Conservation (phyloP, 2,329 filamentous ascomycete genomes). For the Trichoderma asperellum region DNA sequence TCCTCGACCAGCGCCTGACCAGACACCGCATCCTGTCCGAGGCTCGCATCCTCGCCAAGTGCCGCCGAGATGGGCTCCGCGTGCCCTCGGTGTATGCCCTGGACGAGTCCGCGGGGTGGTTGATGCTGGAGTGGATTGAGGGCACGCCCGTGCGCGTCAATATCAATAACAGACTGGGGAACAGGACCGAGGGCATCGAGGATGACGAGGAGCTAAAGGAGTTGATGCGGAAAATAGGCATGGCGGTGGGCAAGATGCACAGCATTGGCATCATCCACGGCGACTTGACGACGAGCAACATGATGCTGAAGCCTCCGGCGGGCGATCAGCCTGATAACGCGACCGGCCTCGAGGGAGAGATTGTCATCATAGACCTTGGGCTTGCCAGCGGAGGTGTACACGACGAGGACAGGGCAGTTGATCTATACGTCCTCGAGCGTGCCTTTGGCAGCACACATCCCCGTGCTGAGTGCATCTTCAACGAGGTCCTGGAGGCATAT, state of each 20-base stretch:
- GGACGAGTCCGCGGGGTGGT: conserved; percentile 68
- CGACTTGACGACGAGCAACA: conserved; percentile 94
- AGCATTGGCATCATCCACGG: conserved; percentile 87
- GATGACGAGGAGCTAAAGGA: conserved; percentile 57
- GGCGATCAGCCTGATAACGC: conserved; percentile 34
- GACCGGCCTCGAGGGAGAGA: conserved; percentile 64
- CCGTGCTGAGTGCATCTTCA: conserved; percentile 75
- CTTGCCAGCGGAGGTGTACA: conserved; percentile 78
- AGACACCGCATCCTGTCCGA: conserved; percentile 86
- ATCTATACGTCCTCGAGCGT: conserved; percentile 92
- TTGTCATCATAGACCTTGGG: conserved; percentile 94
- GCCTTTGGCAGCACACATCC: conserved; percentile 96
- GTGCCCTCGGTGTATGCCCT: conserved; percentile 81
- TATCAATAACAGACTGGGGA: conserved; percentile 70
- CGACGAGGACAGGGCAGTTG: conserved; percentile 93
- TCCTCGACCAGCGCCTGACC: conserved; percentile 84
- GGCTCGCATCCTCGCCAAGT: conserved; percentile 80
- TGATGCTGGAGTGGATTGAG: conserved; percentile 84
- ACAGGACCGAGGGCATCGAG: conserved; percentile 44
- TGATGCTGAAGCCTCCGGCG: conserved; percentile 68
- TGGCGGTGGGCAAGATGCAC: conserved; percentile 76
- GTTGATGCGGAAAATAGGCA: conserved; percentile 72
- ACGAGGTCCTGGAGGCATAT: conserved; percentile 75
- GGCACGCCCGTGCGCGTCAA: conserved; percentile 71
- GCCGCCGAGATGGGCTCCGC: conserved; percentile 74